Evolutionary conservation across 768 basidiomycete species (phyloP).

Genomic region (Xanthoconium stramineum): DNA sequence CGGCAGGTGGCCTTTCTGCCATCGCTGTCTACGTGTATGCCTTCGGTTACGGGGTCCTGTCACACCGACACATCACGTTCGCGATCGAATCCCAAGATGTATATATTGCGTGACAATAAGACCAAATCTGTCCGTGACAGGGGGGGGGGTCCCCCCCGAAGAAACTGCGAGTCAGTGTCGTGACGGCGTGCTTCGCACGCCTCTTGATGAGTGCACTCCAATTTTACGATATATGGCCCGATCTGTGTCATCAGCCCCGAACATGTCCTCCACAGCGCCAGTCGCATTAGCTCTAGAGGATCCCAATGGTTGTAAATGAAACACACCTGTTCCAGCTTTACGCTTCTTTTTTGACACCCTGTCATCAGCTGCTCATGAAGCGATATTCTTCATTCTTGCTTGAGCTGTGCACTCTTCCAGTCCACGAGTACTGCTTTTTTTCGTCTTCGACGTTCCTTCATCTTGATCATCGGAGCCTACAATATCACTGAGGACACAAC

Average conservation of each 20-base stretch:
- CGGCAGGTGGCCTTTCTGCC: no score
- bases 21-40: no score
- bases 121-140: no score
- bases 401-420: constrained; percentile 91
- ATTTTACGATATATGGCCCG: constrained; percentile 99
- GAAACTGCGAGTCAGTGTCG: no score
- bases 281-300: constrained; percentile 1
- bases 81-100: no score
- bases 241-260: constrained; percentile 92
- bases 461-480: constrained; percentile 75
- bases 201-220: constrained; percentile 46
- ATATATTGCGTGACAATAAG: no score
- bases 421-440: constrained; percentile 84
- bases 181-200: no score
- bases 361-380: constrained; percentile 85
- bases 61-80: no score
- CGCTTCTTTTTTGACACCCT: constrained; percentile 80
- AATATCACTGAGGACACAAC: background rate
- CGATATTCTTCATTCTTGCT: constrained; percentile 94
- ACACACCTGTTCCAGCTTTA: constrained; percentile 73
- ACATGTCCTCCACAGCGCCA: constrained; percentile 74
- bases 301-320: background rate
- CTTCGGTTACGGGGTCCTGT: no score
- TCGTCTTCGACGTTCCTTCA: constrained; percentile 78
- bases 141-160: no score